Conservation (phyloP, 176 grass and related monocot species). For the Lolium rigidum region DNA sequence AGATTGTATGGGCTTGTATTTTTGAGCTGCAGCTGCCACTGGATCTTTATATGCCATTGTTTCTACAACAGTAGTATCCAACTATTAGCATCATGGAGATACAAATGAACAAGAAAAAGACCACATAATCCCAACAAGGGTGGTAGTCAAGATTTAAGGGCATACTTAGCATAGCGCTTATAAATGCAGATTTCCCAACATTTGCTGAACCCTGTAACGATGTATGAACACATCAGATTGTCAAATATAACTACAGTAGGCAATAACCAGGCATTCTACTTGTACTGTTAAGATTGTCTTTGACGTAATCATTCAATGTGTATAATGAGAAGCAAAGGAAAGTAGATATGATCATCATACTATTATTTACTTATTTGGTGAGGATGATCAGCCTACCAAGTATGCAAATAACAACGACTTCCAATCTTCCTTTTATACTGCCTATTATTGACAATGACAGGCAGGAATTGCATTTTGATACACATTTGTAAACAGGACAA, state of each 20-base stretch:
- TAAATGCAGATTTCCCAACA: conserved; percentile 98
- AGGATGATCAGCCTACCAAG: neutral
- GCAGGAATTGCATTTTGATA: neutral
- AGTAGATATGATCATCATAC: neutral
- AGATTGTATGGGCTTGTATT: conserved; percentile 97
- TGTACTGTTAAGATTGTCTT: neutral
- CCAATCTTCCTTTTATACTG: neutral
- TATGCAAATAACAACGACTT: neutral
- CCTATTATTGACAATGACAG: neutral
- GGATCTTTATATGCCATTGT: conserved; percentile 91
- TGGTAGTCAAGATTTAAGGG: neutral
- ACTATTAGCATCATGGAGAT: conserved; percentile 28
- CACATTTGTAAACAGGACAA: neutral
- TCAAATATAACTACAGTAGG: neutral
- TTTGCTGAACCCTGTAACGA: conserved; percentile 84
- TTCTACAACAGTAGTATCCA: conserved; percentile 43
- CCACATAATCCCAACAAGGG: neutral
- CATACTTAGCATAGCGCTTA: conserved; percentile 92
- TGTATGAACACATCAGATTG: neutral
- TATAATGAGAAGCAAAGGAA: neutral
- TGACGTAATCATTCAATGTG: neutral
- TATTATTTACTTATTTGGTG: neutral
- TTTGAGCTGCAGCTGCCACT: conserved; percentile 90
- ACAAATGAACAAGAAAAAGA: neutral
- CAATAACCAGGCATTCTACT: neutral